Base-by-base conservation (phyloP, 306 rosid species). In the Bauhinia variegata region DNA sequence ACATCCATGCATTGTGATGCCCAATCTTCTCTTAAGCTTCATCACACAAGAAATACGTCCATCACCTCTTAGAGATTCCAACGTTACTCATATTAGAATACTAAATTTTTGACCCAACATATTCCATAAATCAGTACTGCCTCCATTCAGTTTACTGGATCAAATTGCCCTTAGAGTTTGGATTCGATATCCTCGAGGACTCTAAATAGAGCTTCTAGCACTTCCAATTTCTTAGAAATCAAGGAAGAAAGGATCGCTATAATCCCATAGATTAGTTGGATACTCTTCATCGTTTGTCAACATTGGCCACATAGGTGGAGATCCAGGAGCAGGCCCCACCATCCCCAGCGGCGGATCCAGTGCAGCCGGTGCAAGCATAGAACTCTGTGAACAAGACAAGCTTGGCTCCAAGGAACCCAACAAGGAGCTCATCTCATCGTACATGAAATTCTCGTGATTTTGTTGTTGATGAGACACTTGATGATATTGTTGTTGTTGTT, bases 181-280 rank as follows among this genome's bases (percentile, higher is more conserved):
- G 8, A 23, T 23, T 23, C 37, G 1, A 47, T 11, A 56, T 54
- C 38, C 12, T 10, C 2, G 4, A 8, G 23, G 0, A 65, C 28
- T 23, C 28, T 23, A 23, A 23, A 23, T 23, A 1, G 28, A 23
- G 28, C 28, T 1, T 23, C 28, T 23, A 2, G 1, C 28, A 23
- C 28, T 23, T 2, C 28, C 28, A 23, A 23, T 28, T 32, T 52
- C 69, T 65, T 68, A 83, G 48, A 87, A 86, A 77, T 89, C 93
- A 63, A 78, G 81, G 57, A 83, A 80, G 61, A 81, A 79, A 61
- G 96, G 89, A 70, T 92, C 98, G 11, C 64, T 81, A 18, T 93
- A 89, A 68, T 93, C 98, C 96, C 96, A 89, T 10, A 89, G 53
- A 51, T 64, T 71, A 8, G 86, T 78, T 11, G 79, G 54, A 31